Conservation (phyloP, 305 asterid species). For the Rubia balearica region DNA sequence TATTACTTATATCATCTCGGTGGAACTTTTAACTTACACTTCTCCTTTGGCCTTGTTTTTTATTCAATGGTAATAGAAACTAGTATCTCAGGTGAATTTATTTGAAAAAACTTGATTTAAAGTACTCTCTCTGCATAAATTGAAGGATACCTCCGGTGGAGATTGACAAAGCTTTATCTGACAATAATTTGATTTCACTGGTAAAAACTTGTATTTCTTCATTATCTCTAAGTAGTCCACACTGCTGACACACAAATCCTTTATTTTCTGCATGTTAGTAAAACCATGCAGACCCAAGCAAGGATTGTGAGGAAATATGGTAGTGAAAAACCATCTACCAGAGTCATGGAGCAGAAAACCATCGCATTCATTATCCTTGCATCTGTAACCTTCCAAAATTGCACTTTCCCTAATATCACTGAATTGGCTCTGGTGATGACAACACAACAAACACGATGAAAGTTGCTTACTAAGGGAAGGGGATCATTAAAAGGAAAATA, state of each 20-base stretch:
- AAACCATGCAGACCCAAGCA: too few relatives aligned
- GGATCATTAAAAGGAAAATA: constrained; percentile 11
- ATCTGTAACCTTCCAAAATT: constrained; percentile 79
- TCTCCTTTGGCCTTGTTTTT: constrained; percentile 4
- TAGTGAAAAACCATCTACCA: constrained; percentile 36
- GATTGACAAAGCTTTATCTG: constrained; percentile 46
- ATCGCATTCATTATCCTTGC: constrained; percentile 51
- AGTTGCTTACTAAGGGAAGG: constrained; percentile 13
- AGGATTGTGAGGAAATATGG: constrained; percentile 13
- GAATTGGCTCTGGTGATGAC: constrained; percentile 44
- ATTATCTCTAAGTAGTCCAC: constrained; percentile 73
- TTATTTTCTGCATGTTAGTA: constrained; percentile 52
- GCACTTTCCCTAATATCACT: constrained; percentile 90
- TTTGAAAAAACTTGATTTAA: background rate
- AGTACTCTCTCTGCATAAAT: constrained; percentile 18
- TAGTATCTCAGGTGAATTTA: background rate
- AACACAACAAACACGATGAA: constrained; percentile 19
- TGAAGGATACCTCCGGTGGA: constrained; percentile 65
- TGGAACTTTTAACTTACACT: background rate
- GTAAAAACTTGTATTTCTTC: constrained; percentile 50
- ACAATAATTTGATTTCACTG: constrained; percentile 41
- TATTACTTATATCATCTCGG: background rate
- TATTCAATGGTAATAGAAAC: background rate
- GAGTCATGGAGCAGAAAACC: constrained; percentile 69
- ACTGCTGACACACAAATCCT: constrained; percentile 74